phyloP scores from a whole-genome alignment of 495 filamentous ascomycete genomes.

The Tetracladium marchalianum region DNA sequence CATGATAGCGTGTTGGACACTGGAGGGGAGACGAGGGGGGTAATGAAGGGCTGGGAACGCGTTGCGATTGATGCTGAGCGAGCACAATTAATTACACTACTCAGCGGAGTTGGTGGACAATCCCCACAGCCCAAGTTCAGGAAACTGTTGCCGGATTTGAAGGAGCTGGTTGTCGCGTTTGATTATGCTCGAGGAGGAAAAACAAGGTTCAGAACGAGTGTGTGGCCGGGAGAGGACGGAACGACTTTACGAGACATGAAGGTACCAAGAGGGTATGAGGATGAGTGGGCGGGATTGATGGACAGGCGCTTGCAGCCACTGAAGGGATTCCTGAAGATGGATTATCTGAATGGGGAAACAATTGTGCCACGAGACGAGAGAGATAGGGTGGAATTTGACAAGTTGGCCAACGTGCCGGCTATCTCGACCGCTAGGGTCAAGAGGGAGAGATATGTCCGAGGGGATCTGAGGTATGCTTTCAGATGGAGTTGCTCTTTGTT shows the following conservation, averaged over 20 bases:
- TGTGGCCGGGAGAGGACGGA: constrained; percentile 20
- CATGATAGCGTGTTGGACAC: not conserved
- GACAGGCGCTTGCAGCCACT: no score
- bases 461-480: constrained; percentile 17
- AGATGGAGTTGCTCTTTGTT: constrained; percentile 16
- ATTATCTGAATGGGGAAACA: no score
- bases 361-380: no score
- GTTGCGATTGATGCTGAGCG: constrained; percentile 19
- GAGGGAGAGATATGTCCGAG: constrained; percentile 14
- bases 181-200: constrained; percentile 15
- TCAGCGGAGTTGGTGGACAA: constrained; percentile 14
- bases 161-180: constrained; percentile 15
- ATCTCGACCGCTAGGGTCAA: constrained; percentile 13
- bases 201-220: constrained; percentile 16
- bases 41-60: constrained; percentile 16
- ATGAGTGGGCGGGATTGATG: no score
- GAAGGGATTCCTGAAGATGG: no score
- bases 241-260: constrained; percentile 5
- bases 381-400: no score
- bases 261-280: not conserved
- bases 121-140: constrained; percentile 13
- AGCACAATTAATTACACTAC: constrained; percentile 16
- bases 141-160: constrained; percentile 14
- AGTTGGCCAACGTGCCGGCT: constrained; percentile 1
- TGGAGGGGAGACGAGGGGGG: not conserved